These are phyloP conservation scores for Meyerozyma sp. DNA, from an alignment of 1,139 yeast genomes.

Conservation along the genomic window DNA sequence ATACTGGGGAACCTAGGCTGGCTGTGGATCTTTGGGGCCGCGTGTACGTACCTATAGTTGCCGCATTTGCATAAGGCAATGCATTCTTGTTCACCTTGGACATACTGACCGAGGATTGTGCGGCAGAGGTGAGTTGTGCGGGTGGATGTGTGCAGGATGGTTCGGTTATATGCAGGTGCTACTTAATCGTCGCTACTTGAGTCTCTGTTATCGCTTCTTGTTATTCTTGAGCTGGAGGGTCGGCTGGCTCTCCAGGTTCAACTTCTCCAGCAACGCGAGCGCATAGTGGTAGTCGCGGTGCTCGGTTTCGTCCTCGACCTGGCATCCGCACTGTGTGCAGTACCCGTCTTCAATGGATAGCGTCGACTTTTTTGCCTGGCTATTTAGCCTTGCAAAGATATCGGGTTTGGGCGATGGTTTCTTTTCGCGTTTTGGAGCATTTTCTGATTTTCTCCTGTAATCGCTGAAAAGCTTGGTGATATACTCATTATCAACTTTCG, in stretches of 20 bases:
- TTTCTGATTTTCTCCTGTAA: conserved; percentile 10
- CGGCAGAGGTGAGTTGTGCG: neutral
- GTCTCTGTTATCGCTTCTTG: neutral
- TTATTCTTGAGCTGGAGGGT: neutral
- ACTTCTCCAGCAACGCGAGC: conserved; percentile 12
- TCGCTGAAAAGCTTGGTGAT: conserved; percentile 17
- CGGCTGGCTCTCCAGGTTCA: neutral
- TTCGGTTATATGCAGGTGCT: neutral
- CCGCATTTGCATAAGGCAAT: conserved; percentile 13
- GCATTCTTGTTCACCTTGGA: conserved; percentile 9
- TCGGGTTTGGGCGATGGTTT: neutral
- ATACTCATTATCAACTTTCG: conserved; percentile 11
- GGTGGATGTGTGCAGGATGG: no score
- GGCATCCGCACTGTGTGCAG: conserved; percentile 12
- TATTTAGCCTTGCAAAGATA: neutral
- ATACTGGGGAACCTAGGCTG: no score
- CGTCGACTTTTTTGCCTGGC: neutral
- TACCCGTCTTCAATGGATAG: neutral
- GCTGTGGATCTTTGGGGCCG: no score
- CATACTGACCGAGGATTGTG: conserved; percentile 4
- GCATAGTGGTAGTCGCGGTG: conserved; percentile 29
- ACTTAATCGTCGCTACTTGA: no score
- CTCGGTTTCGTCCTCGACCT: conserved; percentile 11
- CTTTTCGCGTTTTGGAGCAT: neutral
- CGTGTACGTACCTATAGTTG: conserved; percentile 11